Percentiles rank a stretch among this genome's conserved stretches.
phyloP scores from a whole-genome alignment of 768 basidiomycete species.

The Gloeopeniophorella convolvens region DNA sequence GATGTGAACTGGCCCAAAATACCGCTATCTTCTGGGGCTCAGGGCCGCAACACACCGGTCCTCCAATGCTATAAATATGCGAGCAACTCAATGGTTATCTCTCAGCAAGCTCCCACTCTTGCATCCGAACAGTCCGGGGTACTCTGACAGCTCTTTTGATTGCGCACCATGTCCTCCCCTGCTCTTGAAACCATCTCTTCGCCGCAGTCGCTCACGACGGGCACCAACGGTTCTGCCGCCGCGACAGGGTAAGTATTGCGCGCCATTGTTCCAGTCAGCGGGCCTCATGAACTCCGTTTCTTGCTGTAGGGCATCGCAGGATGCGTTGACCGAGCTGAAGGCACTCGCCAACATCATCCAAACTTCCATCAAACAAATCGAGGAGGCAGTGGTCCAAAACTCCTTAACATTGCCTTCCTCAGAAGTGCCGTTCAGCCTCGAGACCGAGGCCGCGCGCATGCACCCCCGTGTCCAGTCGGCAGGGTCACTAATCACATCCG shows the following conservation, averaged over 20 bases:
- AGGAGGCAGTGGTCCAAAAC: neutral
- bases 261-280: neutral
- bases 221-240: neutral
- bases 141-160: neutral
- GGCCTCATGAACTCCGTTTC: neutral
- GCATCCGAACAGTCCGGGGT: neutral
- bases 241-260: neutral
- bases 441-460: neutral
- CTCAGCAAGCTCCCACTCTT: neutral
- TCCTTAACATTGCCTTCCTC: neutral
- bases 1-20: too few species aligned
- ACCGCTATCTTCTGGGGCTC: too few species aligned
- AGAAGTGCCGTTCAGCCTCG: neutral
- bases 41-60: too few species aligned
- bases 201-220: too few species aligned
- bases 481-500: neutral
- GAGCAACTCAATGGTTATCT: too few species aligned
- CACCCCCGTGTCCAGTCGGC: neutral
- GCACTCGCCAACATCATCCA: constrained; percentile 8
- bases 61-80: too few species aligned
- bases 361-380: neutral
- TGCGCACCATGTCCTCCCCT: neutral
- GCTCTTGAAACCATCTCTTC: neutral
- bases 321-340: constrained; percentile 3
- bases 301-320: neutral